Evolutionary conservation across 140 eudicot genomes (phyloP).

Genomic region (Oenanthe javanica): DNA sequence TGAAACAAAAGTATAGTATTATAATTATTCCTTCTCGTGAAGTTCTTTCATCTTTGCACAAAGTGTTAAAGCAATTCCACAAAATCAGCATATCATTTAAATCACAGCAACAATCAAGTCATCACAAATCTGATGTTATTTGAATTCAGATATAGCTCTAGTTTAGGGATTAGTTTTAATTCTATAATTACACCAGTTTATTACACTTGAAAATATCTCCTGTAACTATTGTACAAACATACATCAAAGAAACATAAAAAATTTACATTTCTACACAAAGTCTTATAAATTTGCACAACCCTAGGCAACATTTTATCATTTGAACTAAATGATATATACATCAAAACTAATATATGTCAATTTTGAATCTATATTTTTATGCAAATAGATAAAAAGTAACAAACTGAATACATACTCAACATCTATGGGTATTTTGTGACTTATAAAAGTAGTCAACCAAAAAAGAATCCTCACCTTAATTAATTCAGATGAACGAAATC

Average conservation of each 20-base stretch:
- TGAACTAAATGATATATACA: not conserved
- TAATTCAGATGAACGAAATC: slow-evolving; percentile 74
- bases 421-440: not conserved
- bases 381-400: not conserved
- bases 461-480: slow-evolving; percentile 47
- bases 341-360: not conserved
- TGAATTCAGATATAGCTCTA: too few species aligned
- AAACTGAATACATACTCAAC: not conserved
- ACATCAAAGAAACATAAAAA: too few species aligned
- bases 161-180: too few species aligned
- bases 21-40: not conserved
- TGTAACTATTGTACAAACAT: too few species aligned
- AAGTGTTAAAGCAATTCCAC: too few species aligned
- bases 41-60: not conserved
- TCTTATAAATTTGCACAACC: not conserved
- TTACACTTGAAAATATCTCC: too few species aligned
- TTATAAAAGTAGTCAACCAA: not conserved
- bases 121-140: too few species aligned
- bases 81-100: too few species aligned
- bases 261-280: not conserved
- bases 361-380: not conserved
- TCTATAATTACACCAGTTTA: too few species aligned
- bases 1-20: not conserved
- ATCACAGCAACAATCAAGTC: too few species aligned
- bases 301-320: not conserved